These are phyloP conservation scores for Sutorius australiensis DNA, from an alignment of 768 basidiomycete species.

Conservation along the genomic window DNA sequence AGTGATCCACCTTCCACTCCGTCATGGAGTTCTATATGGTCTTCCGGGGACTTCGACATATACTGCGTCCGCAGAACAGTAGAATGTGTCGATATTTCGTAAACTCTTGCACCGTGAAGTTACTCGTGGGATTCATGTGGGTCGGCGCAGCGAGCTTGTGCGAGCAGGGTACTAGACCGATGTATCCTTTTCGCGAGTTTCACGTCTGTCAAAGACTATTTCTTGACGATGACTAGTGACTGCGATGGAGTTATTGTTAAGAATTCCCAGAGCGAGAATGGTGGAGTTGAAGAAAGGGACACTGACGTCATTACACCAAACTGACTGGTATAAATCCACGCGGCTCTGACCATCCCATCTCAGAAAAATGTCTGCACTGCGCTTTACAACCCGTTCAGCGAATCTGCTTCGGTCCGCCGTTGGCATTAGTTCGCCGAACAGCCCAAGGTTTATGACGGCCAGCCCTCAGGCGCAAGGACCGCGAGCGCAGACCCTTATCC, in stretches of 20 bases:
- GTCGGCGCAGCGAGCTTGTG: no score
- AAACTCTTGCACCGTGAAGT: background rate
- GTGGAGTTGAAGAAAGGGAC: background rate
- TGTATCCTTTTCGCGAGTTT: no score
- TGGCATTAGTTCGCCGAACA: background rate
- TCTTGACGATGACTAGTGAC: no score
- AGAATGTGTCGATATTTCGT: background rate
- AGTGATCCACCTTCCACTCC: background rate
- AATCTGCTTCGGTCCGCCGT: background rate
- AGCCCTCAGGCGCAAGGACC: background rate
- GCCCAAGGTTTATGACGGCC: background rate
- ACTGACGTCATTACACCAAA: conserved; percentile 3
- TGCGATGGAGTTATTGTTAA: no score
- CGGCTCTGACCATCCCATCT: background rate
- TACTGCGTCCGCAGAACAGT: background rate
- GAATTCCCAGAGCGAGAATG: no score
- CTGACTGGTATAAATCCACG: background rate
- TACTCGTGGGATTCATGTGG: background rate
- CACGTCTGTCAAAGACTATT: no score
- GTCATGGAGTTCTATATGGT: background rate
- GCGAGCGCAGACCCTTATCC: conserved; percentile 6
- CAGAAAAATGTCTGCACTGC: background rate
- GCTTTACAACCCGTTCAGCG: background rate
- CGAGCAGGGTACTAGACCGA: no score
- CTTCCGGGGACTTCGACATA: background rate